Conservation (phyloP, 2,329 filamentous ascomycete species). For the Hypoxylon sp. region DNA sequence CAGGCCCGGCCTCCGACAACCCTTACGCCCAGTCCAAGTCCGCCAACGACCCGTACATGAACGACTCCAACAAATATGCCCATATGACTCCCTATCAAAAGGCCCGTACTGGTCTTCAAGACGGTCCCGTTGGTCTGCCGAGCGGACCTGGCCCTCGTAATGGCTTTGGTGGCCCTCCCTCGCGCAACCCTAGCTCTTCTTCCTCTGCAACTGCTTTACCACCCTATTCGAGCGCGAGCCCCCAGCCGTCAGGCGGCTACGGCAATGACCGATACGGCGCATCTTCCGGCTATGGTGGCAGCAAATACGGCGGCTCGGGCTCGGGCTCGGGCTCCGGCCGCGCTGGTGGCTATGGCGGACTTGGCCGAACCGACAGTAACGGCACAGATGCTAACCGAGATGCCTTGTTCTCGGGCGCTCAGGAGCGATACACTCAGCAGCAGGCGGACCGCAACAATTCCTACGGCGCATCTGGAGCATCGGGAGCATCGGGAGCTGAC, state of each 20-base stretch:
- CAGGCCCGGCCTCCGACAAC: slow-evolving; percentile 57
- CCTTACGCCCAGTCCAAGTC: slow-evolving; percentile 63
- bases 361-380: slow-evolving; percentile 57
- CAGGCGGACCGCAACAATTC: slow-evolving; percentile 12
- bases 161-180: slow-evolving; percentile 38
- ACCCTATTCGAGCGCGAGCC: slow-evolving; percentile 40
- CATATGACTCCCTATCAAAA: slow-evolving; percentile 55
- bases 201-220: slow-evolving; percentile 47
- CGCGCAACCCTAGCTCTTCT: slow-evolving; percentile 36
- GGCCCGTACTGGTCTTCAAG: slow-evolving; percentile 49
- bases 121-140: slow-evolving; percentile 48
- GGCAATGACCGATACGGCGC: slow-evolving; percentile 44
- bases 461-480: slow-evolving; percentile 13
- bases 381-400: slow-evolving; percentile 64
- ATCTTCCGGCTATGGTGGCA: slow-evolving; percentile 59
- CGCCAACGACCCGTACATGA: slow-evolving; percentile 61
- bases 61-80: slow-evolving; percentile 55
- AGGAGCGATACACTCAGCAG: slow-evolving; percentile 39
- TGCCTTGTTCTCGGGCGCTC: slow-evolving; percentile 62
- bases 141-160: slow-evolving; percentile 48
- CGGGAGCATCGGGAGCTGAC: slow-evolving; percentile 28
- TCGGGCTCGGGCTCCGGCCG: slow-evolving; percentile 50
- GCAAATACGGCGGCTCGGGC: slow-evolving; percentile 58
- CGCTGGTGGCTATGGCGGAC: slow-evolving; percentile 67
- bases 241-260: slow-evolving; percentile 39